phyloP scores from a whole-genome alignment of 2,329 filamentous ascomycete species.

The Diaporthe sp. region DNA sequence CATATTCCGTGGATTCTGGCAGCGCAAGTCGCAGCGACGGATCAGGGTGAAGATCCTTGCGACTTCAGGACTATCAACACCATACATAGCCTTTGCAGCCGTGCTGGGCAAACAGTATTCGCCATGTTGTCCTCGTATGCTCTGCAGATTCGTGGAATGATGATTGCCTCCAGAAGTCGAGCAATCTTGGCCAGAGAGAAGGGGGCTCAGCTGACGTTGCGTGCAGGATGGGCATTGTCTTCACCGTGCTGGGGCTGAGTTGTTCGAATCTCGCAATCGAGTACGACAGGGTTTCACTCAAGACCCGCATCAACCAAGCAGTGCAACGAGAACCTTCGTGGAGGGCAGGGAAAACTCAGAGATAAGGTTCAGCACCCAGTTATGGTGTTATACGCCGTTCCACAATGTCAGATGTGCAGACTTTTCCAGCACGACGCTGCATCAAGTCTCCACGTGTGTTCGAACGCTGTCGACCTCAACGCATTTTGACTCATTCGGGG shows the following conservation, averaged over 20 bases:
- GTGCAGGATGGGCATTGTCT: not conserved
- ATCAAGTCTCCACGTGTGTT: slow-evolving; percentile 18
- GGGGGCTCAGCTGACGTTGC: slow-evolving; percentile 8
- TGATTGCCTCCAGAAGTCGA: not conserved
- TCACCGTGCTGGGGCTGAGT: slow-evolving; percentile 25
- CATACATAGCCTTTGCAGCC: not conserved
- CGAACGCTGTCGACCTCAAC: not conserved
- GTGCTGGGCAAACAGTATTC: not conserved
- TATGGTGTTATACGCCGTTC: slow-evolving; percentile 16
- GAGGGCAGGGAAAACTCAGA: slow-evolving; percentile 21
- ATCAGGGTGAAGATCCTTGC: not conserved
- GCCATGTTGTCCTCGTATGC: not conserved
- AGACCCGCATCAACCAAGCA: slow-evolving; percentile 23
- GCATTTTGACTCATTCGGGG: not conserved
- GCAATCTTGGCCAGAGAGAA: not conserved
- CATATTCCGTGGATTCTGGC: not conserved
- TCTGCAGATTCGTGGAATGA: not conserved
- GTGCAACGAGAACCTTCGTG: slow-evolving; percentile 12
- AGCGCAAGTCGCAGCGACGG: not conserved
- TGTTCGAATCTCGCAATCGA: slow-evolving; percentile 8
- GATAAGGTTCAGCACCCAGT: slow-evolving; percentile 19
- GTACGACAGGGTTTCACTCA: not conserved
- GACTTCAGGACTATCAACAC: slow-evolving; percentile 2
- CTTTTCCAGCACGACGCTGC: slow-evolving; percentile 21
- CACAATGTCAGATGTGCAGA: slow-evolving; percentile 20